phyloP scores from a whole-genome alignment of 176 grass and related monocot genomes.

The Elymus sibiricus region DNA sequence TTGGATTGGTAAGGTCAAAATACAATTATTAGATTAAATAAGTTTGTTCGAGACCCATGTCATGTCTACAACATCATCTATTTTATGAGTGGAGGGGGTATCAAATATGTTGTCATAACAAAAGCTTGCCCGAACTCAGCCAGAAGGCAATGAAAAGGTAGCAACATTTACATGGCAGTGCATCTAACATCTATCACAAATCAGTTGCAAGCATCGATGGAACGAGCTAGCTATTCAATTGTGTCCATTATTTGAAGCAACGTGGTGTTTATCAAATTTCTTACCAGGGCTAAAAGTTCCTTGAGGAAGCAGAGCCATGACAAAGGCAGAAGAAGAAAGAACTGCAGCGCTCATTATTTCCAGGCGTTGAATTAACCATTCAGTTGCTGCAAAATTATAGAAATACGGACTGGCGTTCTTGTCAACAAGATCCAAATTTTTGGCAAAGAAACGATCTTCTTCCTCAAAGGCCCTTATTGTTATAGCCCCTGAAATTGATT shows the following conservation, averaged over 20 bases:
- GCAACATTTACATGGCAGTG: too few relatives aligned
- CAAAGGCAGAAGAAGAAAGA: conserved; percentile 73
- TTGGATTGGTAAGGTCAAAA: too few relatives aligned
- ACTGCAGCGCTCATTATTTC: conserved; percentile 67
- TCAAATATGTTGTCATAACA: too few relatives aligned
- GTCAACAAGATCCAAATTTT: conserved; percentile 73
- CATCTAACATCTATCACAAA: too few relatives aligned
- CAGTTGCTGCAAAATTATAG: conserved; percentile 73
- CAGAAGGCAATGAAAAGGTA: too few relatives aligned
- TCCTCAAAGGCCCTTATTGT: conserved; percentile 84
- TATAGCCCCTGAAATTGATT: conserved; percentile 73
- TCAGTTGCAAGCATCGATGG: background rate
- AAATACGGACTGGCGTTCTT: conserved; percentile 80
- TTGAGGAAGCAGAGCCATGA: conserved; percentile 72
- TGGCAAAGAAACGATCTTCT: conserved; percentile 83
- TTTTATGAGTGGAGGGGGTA: too few relatives aligned
- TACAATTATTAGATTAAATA: too few relatives aligned
- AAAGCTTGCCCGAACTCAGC: too few relatives aligned
- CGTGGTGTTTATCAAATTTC: background rate
- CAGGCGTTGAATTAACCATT: conserved; percentile 85
- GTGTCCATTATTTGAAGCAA: background rate
- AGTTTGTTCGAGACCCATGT: too few relatives aligned
- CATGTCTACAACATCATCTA: too few relatives aligned
- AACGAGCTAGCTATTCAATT: background rate
- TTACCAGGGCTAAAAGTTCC: conserved; percentile 73